phyloP scores from a whole-genome alignment of 176 grass and related monocot species.

The Hsuehochloa calcarea region DNA sequence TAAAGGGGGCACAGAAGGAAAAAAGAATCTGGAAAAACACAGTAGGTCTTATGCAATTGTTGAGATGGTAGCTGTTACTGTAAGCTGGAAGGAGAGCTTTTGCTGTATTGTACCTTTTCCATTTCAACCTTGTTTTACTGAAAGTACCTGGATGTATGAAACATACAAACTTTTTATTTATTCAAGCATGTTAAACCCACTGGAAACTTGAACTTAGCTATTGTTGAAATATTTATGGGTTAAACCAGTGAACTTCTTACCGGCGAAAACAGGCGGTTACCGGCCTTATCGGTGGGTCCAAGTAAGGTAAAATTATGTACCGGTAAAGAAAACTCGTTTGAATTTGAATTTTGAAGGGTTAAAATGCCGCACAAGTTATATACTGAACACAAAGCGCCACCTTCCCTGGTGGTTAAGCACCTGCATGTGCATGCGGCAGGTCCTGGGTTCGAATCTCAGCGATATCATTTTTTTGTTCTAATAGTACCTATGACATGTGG shows the following conservation, averaged over 20 bases:
- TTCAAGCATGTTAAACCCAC: neutral
- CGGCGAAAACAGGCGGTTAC: too few species aligned
- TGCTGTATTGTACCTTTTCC: neutral
- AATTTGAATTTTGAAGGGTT: too few species aligned
- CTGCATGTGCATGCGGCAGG: too few species aligned
- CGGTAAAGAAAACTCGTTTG: too few species aligned
- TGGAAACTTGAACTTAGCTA: constrained; percentile 9
- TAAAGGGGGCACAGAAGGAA: neutral
- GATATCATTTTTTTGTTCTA: too few species aligned
- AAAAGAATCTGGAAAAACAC: neutral
- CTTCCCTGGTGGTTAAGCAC: too few species aligned
- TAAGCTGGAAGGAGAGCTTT: neutral
- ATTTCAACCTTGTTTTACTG: constrained; percentile 7
- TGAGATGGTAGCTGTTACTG: neutral
- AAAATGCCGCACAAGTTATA: too few species aligned
- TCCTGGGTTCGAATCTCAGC: too few species aligned
- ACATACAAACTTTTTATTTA: neutral
- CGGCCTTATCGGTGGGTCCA: too few species aligned
- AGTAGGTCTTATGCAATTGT: constrained; percentile 2
- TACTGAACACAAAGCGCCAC: too few species aligned
- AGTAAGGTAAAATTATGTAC: too few species aligned
- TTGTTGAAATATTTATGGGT: neutral
- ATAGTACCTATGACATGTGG: too few species aligned
- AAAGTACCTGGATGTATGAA: neutral
- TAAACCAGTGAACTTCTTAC: neutral